Percentiles rank a stretch among this genome's conserved stretches.
Conservation (phyloP, 1,284 basidiomycete species). For the Mrakiaceae sp. region DNA sequence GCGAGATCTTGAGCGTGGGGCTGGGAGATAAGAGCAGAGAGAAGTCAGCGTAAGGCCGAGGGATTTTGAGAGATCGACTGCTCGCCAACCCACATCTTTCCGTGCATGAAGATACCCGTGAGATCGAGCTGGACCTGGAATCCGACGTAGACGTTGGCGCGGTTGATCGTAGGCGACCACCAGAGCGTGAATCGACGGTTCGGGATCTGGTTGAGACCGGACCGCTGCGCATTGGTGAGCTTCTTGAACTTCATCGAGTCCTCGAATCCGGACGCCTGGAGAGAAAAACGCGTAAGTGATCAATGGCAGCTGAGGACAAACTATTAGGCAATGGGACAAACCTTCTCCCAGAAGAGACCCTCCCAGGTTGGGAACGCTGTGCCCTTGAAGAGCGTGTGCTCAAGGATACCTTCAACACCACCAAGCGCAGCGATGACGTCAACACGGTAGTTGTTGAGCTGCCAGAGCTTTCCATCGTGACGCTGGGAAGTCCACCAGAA, state of each 20-base stretch:
- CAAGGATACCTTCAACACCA: conserved; percentile 80
- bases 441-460: conserved; percentile 95
- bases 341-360: conserved; percentile 93
- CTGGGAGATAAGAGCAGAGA: too few relatives aligned
- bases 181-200: conserved; percentile 99
- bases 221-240: conserved; percentile 56
- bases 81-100: conserved; percentile 53
- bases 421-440: conserved; percentile 98
- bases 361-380: conserved; percentile 84
- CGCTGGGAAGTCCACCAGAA: conserved; percentile 99
- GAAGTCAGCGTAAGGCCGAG: too few relatives aligned
- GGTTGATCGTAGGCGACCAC: conserved; percentile 85
- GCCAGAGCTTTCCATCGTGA: conserved; percentile 97
- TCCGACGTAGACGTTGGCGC: conserved; percentile 97
- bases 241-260: conserved; percentile 98
- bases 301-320: not conserved
- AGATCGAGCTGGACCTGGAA: conserved; percentile 64
- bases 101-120: conserved; percentile 56
- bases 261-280: conserved; percentile 22
- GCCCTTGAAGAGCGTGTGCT: conserved; percentile 96
- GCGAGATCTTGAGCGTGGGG: conserved; percentile 90
- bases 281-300: not conserved
- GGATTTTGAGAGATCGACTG: too few relatives aligned
- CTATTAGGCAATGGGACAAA: conserved; percentile 33
- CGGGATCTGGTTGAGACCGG: conserved; percentile 94